Percentiles rank a stretch among this genome's conserved stretches.
These are phyloP conservation scores for Crithidia mellificae DNA, from an alignment of 208 protist genomes.

Conservation along the genomic window DNA sequence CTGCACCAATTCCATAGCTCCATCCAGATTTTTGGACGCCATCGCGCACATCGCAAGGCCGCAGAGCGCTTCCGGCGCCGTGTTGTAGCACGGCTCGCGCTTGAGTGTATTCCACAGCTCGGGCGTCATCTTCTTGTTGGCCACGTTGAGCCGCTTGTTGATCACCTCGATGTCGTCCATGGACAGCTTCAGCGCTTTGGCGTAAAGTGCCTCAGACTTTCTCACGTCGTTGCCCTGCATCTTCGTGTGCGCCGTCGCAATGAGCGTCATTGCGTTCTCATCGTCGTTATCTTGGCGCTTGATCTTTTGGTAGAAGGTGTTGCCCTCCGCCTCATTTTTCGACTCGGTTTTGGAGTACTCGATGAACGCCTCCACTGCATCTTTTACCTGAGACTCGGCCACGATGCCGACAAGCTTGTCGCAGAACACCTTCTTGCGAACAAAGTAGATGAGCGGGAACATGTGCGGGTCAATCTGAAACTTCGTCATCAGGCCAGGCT, in stretches of 20 bases:
- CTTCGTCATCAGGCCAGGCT: slow-evolving; percentile 61
- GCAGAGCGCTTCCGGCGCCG: slow-evolving; percentile 72
- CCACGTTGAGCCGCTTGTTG: slow-evolving; percentile 59
- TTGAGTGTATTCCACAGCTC: slow-evolving; percentile 72
- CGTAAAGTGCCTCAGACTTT: slow-evolving; percentile 73
- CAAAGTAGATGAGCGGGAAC: slow-evolving; percentile 89
- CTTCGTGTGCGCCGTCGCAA: slow-evolving; percentile 65
- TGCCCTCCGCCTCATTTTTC: slow-evolving; percentile 64
- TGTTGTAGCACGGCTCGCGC: slow-evolving; percentile 82
- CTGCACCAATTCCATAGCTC: slow-evolving; percentile 47
- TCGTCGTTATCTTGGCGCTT: slow-evolving; percentile 81
- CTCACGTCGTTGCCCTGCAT: slow-evolving; percentile 68
- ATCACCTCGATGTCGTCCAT: slow-evolving; percentile 52
- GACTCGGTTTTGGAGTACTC: slow-evolving; percentile 69
- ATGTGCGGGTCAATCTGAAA: slow-evolving; percentile 75
- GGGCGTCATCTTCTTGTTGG: slow-evolving; percentile 69
- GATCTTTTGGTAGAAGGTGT: slow-evolving; percentile 54
- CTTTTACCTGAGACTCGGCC: slow-evolving; percentile 80
- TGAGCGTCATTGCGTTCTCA: slow-evolving; percentile 86
- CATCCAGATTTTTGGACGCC: slow-evolving; percentile 43
- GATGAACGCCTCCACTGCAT: slow-evolving; percentile 86
- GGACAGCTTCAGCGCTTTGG: slow-evolving; percentile 62
- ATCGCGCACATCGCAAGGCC: slow-evolving; percentile 83
- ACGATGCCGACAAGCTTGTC: slow-evolving; percentile 86
- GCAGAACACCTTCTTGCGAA: slow-evolving; percentile 56